Evolutionary conservation across 2,329 filamentous ascomycete genomes (phyloP).

Genomic region (Ascochyta koolunga): DNA sequence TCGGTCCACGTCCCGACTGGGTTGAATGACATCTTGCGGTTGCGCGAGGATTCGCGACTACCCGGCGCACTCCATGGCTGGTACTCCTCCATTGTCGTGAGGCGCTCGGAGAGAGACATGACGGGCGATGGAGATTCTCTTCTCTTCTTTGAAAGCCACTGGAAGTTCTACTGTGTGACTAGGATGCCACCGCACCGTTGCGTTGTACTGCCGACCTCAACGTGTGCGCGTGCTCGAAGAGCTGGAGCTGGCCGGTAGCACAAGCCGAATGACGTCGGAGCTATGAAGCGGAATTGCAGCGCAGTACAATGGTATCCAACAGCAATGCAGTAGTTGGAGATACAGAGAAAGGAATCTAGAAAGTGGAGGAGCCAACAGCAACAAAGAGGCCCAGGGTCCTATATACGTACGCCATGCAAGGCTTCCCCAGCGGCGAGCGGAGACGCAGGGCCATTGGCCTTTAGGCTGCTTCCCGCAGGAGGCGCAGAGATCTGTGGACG

Average conservation of each 20-base stretch:
- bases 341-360: not conserved
- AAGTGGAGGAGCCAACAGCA: not conserved
- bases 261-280: conserved; percentile 6
- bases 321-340: not conserved
- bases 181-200: not conserved
- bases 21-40: conserved; percentile 58
- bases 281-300: conserved; percentile 2
- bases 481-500: conserved; percentile 24
- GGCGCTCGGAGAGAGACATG: conserved; percentile 50
- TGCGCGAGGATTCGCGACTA: conserved; percentile 45
- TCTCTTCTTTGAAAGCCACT: not conserved
- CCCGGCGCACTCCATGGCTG: conserved; percentile 48
- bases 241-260: conserved; percentile 4
- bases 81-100: conserved; percentile 51
- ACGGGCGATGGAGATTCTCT: conserved; percentile 6
- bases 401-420: conserved; percentile 18
- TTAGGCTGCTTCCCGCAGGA: conserved; percentile 14
- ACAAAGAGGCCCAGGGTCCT: conserved; percentile 15
- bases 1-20: conserved; percentile 56
- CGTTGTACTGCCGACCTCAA: conserved; percentile 1
- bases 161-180: not conserved
- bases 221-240: conserved; percentile 8
- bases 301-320: not conserved
- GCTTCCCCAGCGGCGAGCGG: conserved; percentile 22
- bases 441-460: conserved; percentile 20